Evolutionary conservation across 2,329 filamentous ascomycete species (phyloP).

Genomic region (Cladophialophora exuberans): DNA sequence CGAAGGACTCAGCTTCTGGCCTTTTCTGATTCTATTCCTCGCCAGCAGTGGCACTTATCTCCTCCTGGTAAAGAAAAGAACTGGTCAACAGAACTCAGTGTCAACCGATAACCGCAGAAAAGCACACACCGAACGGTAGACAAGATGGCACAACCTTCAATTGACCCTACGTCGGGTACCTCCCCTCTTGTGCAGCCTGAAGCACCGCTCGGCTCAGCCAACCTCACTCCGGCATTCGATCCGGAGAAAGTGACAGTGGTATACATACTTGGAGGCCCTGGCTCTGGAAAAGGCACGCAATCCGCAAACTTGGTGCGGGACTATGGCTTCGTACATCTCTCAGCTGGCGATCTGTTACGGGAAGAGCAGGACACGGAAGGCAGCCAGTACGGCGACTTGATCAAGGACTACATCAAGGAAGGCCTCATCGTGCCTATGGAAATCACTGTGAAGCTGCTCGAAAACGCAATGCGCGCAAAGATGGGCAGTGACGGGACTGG

Average conservation of each 20-base stretch:
- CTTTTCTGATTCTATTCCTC: conserved; percentile 49
- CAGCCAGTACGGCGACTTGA: conserved; percentile 88
- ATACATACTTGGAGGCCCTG: conserved; percentile 94
- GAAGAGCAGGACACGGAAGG: conserved; percentile 88
- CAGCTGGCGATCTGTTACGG: conserved; percentile 88
- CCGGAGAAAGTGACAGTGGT: conserved; percentile 81
- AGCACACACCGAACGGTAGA: conserved; percentile 28
- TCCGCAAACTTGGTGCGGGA: conserved; percentile 84
- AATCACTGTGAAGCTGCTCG: conserved; percentile 88
- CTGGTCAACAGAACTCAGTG: conserved; percentile 17
- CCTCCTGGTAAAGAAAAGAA: conserved; percentile 53
- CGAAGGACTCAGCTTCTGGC: conserved; percentile 38
- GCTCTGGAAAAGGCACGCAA: conserved; percentile 95
- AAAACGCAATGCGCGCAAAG: conserved; percentile 83
- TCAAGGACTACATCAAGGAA: conserved; percentile 90
- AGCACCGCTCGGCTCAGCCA: conserved; percentile 55
- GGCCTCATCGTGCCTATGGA: conserved; percentile 99
- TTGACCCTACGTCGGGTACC: conserved; percentile 27
- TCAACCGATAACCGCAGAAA: conserved; percentile 37
- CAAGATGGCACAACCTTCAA: conserved; percentile 24
- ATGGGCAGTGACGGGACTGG: conserved; percentile 62
- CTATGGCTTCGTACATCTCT: conserved; percentile 91
- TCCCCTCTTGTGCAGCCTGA: conserved; percentile 38
- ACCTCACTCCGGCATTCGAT: conserved; percentile 71
- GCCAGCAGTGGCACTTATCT: conserved; percentile 55